Base-by-base conservation (phyloP, 441 rosid genomes). In the Erodium chrysanthum region DNA sequence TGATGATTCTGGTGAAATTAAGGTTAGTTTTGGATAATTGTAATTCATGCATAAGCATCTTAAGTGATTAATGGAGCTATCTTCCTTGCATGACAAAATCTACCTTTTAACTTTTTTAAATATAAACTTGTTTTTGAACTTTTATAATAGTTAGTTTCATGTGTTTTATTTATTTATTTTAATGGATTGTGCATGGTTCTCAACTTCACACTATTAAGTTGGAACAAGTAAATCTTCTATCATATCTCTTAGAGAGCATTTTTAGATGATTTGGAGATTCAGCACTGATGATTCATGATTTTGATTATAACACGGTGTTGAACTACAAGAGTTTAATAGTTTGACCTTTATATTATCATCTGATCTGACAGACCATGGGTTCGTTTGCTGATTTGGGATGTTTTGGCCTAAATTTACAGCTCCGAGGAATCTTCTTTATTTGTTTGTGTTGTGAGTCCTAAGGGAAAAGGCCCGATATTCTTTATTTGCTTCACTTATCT, bases 1-100 rank as follows among this genome's bases (percentile, higher is more conserved):
- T 68, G 76, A 72, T 70, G 82, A 81, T 78, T 50, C 59, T 75
- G 83, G 83, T 66, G 79, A 72, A 78, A 71, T 75, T 71, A 85
- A 91, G 99, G 99, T 88, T 73, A 71, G 86, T 17, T 67, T 22
- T 74, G 54, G 68, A 40, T 67, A 14, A 23, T 29, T 77, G 20
- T 35, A 60, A 27, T 35, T 60, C 64, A 25, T 60, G 64, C 59
- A 65, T 54, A 50, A 65, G 9, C 64, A 27, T 58, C 46, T 66
- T 29, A 74, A 35, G 56, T 58, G 37, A 65, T 66, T 33, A n/a
- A 54, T 54, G 48, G 61, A 50, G 58, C 66, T 56, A 61, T 54
- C 29, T 42, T 68, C 56, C 56, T 25, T 61, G 37, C 23, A 59
- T 70, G 56, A 25, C 54, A 17, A 44, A 14, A 58, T 68, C 31